Percentiles rank a stretch among this genome's conserved stretches.
These are phyloP conservation scores for Crucihimalaya himalaica DNA, from an alignment of 345 rosid genomes.

Conservation along the genomic window DNA sequence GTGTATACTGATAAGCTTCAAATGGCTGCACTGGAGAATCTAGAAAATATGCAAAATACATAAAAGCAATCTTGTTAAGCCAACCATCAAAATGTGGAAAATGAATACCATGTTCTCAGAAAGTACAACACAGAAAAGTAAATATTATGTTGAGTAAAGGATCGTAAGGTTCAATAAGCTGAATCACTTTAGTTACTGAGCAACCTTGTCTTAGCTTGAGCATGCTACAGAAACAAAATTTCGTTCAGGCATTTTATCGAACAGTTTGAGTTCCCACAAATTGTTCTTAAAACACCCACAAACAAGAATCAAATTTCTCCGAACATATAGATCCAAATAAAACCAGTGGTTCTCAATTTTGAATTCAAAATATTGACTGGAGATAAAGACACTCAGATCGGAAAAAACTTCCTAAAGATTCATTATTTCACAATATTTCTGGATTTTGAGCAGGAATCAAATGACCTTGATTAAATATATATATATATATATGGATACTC, in stretches of 20 bases:
- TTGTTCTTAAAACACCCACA: neutral
- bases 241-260: conserved; percentile 29
- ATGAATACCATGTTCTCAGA: neutral
- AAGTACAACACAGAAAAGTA: neutral
- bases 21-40: conserved; percentile 14
- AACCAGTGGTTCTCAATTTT: neutral
- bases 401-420: neutral
- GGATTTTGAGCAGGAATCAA: neutral
- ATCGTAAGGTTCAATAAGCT: neutral
- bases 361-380: neutral
- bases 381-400: neutral
- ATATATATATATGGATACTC: too few species aligned
- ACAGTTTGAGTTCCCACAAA: neutral
- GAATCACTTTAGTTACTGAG: neutral
- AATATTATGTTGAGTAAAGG: neutral
- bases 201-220: conserved; percentile 1
- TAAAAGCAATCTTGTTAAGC: neutral
- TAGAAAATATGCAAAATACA: conserved; percentile 4
- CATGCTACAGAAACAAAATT: neutral
- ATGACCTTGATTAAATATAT: neutral
- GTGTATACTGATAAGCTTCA: conserved; percentile 16
- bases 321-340: neutral
- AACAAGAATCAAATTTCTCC: neutral
- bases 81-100: neutral
- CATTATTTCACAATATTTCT: neutral